These are phyloP conservation scores for Solioccasus polychromus DNA, from an alignment of 768 basidiomycete species.

Conservation along the genomic window DNA sequence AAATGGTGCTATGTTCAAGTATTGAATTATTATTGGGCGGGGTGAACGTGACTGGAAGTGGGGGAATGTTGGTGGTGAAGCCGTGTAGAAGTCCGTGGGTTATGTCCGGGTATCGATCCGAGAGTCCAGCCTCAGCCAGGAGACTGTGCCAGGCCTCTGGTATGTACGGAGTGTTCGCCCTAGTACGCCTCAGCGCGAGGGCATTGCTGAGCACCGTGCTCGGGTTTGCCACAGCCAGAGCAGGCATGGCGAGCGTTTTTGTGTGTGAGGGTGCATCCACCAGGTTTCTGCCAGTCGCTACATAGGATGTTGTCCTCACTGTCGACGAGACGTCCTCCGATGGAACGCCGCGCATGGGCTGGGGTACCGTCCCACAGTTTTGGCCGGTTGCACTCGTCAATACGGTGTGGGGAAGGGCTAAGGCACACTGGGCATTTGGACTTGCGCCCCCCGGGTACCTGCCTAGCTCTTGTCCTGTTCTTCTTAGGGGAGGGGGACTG, in stretches of 20 bases:
- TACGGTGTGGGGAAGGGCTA: background rate
- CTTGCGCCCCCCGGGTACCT: background rate
- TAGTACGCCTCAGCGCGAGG: background rate
- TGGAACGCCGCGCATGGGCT: accelerated
- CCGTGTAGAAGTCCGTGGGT: background rate
- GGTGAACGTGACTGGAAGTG: background rate
- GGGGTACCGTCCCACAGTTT: background rate
- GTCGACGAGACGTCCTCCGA: background rate
- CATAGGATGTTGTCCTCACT: background rate
- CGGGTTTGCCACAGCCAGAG: background rate
- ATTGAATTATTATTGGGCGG: background rate
- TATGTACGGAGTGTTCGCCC: background rate
- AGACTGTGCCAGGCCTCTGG: background rate
- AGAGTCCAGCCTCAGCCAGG: background rate
- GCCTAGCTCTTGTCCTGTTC: too few species aligned
- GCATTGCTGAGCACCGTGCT: background rate
- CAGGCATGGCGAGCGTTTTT: background rate
- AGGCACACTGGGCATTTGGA: conserved; percentile 1
- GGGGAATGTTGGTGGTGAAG: background rate
- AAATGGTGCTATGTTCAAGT: background rate
- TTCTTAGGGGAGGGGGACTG: background rate
- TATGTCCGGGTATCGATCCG: background rate
- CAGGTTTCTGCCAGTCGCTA: background rate
- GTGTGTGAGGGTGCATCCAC: background rate
- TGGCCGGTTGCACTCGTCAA: background rate